These are phyloP conservation scores for Cladophialophora yegresii DNA, from an alignment of 2,329 filamentous ascomycete genomes.

Conservation along the genomic window DNA sequence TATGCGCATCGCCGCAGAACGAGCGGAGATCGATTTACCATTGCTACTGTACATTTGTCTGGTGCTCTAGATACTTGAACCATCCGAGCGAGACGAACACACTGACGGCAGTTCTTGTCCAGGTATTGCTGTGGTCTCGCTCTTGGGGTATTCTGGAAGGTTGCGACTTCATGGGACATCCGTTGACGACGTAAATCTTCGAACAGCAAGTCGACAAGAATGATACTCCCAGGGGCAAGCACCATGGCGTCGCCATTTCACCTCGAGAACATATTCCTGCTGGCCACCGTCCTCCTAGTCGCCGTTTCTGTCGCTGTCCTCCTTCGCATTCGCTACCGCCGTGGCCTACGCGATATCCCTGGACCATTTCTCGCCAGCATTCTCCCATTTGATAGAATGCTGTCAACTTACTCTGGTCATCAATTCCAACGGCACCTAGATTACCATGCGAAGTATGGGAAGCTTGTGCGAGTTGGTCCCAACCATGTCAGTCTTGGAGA, in stretches of 20 bases:
- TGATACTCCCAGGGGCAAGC: slow-evolving; percentile 4
- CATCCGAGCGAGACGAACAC: not conserved
- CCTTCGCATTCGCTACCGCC: slow-evolving; percentile 16
- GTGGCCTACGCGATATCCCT: slow-evolving; percentile 33
- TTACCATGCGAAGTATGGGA: slow-evolving; percentile 39
- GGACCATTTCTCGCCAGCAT: slow-evolving; percentile 38
- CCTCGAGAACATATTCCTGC: not conserved
- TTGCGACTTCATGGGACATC: not conserved
- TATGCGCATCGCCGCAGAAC: not conserved
- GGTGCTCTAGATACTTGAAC: not conserved
- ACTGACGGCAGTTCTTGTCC: not conserved
- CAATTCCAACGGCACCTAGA: slow-evolving; percentile 36
- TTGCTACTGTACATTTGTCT: not conserved
- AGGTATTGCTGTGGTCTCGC: not conserved
- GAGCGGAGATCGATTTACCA: not conserved
- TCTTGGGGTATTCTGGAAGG: not conserved
- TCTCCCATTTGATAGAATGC: slow-evolving; percentile 37
- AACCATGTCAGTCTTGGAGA: slow-evolving; percentile 39
- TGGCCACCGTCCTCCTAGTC: slow-evolving; percentile 1
- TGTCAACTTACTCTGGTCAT: slow-evolving; percentile 34
- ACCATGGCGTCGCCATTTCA: not conserved
- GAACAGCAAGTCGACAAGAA: not conserved
- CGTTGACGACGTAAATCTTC: not conserved
- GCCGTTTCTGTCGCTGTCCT: slow-evolving; percentile 3
- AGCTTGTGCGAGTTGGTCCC: slow-evolving; percentile 39